Evolutionary conservation across 2,329 filamentous ascomycete species (phyloP), one percentile per base, ranked within the genome.

Genomic region (Ilyonectria mors-panacis): DNA sequence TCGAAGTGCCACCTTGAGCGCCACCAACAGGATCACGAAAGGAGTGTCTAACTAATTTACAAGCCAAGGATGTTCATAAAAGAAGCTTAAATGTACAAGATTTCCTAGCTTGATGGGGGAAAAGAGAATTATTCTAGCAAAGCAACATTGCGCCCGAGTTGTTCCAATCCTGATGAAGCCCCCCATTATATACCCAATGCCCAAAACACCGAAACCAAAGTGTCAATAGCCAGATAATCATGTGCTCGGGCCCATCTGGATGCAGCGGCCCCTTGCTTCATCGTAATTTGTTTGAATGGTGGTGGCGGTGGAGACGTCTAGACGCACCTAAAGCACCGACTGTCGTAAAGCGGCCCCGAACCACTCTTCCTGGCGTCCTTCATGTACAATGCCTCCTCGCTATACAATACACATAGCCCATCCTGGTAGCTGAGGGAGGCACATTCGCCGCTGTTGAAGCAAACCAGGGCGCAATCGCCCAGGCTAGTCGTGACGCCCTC

Each of bases 291-390:
- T n/a, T 13, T 13, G 17, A 17, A 6, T 13, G 5, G 37, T n/a
- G 37, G 37, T 15, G 13, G 37, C 37, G 37, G 17, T 39, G 37
- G 37, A 42, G 37, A 42, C 26, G 39, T 19, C 39, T 26, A 59
- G 4, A 47, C 44, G 37, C 58, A 60, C 21, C 33, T 53, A 37
- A 60, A 60, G 48, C 58, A 60, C 4, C 58, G 58, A 7, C 53
- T 28, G 12, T 60, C 58, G n/a, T 53, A 60, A 6, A 60, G 48
- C n/a, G 58, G 35, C 7, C 58, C 58, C 4, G 35, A n/a, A 7
- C 26, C 23, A 23, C 53, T 48, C 2, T 30, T 45, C 26, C 30
- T 61, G 15, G 45, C 35, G 26, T 54, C 48, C 13, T 54, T 61
- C 23, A 61, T 23, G 15, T 44, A 61, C 21, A 61, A 44, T 8